Percentiles rank a stretch among this genome's conserved stretches.
phyloP scores from a whole-genome alignment of 2,329 filamentous ascomycete species.

The Clarireedia paspali region DNA sequence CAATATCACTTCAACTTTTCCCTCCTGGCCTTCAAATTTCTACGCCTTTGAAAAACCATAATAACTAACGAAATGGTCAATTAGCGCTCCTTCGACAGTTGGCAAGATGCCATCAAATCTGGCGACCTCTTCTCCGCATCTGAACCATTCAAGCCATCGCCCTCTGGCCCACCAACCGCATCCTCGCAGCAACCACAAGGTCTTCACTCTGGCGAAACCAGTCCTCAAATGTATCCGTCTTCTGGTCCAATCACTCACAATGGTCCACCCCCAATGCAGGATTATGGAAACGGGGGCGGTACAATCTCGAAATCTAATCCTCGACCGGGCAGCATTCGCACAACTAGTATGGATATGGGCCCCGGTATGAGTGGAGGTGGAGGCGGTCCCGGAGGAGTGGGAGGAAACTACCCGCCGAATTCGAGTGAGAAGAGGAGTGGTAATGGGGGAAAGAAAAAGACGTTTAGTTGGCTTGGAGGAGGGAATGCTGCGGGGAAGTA shows the following conservation, averaged over 20 bases:
- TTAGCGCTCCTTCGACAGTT: constrained; percentile 4
- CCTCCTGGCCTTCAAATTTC: not conserved
- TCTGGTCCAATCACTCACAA: not conserved
- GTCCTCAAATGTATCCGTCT: constrained; percentile 4
- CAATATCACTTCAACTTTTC: too few species aligned
- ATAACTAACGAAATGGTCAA: not conserved
- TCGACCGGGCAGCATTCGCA: not conserved
- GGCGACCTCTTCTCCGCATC: constrained; percentile 6
- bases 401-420: constrained; percentile 5
- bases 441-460: constrained; percentile 6
- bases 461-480: constrained; percentile 8
- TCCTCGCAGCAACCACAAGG: constrained; percentile 1
- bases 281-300: not conserved
- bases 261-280: not conserved
- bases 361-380: not conserved
- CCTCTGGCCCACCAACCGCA: not conserved
- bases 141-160: constrained; percentile 1
- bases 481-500: constrained; percentile 6
- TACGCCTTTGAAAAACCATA: not conserved
- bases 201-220: not conserved
- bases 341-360: not conserved
- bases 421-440: constrained; percentile 5
- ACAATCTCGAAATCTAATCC: not conserved
- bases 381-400: not conserved
- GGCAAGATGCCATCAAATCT: constrained; percentile 9